Base-by-base conservation (phyloP, 208 protist species). In the Trypanosoma scelopori region DNA sequence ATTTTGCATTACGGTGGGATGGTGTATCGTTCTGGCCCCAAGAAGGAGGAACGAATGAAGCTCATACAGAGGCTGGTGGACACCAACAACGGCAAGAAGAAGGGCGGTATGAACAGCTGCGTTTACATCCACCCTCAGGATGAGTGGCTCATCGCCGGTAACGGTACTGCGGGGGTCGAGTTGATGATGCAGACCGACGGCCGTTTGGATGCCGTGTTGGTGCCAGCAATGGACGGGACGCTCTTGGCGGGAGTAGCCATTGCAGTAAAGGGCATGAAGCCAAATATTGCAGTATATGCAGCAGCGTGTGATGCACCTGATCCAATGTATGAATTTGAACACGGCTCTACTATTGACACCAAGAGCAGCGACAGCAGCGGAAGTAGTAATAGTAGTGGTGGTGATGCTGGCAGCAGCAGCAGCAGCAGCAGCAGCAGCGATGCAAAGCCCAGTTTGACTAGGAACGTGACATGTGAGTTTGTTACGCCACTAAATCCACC, bases 111-210 rank as follows among this genome's bases (percentile, higher is more conserved):
- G 55, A 85, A 81, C 35, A 71, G 69, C 28, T 67, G 71, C 20
- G 79, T 95, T 41, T 74, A 83, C 35, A 84, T 98, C 51, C 93
- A 97, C 69, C 94, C 95, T 5, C 81, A 97, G 63, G 94, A 98
- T 63, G 79, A 81, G 7, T 55, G 74, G 27, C 79, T 98, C 42
- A 97, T 98, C 61, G 85, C 89, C 25, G 97, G 97, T 27, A 78
- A 94, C 62, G 92, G 87, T 32, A 97, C 92, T 53, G 65, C 90
- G 9, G 91, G 90, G 3, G 76, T 96, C 39, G 92, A 97, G 76
- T 76, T 98, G 25, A 84, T 97, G 71, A 69, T 87, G 48, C 90
- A 97, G 76, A 86, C 82, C 23, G 78, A 92, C 51, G 80, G 80
- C 74, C 62, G 63, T 13, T 56, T 89, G 16, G 96, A 98, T 68